Evolutionary conservation across 2,329 filamentous ascomycete genomes (phyloP).

Genomic region (Ramularia collo-cygni): DNA sequence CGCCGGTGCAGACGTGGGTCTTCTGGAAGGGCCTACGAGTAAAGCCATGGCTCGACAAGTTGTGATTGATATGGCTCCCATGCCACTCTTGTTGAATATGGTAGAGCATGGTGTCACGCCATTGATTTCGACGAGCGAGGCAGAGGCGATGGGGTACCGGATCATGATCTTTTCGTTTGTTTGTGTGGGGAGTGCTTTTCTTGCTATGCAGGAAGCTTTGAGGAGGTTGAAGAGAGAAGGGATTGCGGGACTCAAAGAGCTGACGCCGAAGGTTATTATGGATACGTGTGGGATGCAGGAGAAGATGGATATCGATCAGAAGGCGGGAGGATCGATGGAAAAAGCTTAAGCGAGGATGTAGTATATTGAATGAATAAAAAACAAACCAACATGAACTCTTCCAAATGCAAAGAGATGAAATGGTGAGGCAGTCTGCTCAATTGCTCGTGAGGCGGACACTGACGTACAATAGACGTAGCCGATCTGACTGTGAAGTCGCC

Average conservation of each 20-base stretch:
- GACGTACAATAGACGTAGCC: too few species aligned
- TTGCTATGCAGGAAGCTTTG: constrained; percentile 9
- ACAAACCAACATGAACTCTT: too few species aligned
- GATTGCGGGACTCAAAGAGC: constrained; percentile 5
- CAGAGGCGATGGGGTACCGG: constrained; percentile 48
- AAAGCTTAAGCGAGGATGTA: constrained; percentile 6
- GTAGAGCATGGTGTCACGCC: constrained; percentile 52
- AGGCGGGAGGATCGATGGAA: constrained; percentile 8
- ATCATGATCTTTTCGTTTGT: constrained; percentile 44
- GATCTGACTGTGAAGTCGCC: too few species aligned
- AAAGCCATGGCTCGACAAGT: constrained; percentile 43
- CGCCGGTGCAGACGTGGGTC: constrained; percentile 51
- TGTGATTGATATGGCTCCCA: constrained; percentile 42
- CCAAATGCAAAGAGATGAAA: too few species aligned
- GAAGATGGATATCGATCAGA: constrained; percentile 8
- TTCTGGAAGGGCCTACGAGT: constrained; percentile 51
- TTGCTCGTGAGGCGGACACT: too few species aligned
- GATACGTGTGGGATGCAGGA: constrained; percentile 13
- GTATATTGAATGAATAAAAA: too few species aligned
- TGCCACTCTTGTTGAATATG: constrained; percentile 49
- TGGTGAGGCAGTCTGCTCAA: too few species aligned
- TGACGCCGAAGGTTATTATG: constrained; percentile 13
- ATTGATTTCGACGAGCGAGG: constrained; percentile 44
- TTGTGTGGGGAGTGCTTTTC: constrained; percentile 10
- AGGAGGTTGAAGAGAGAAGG: constrained; percentile 14